These are phyloP conservation scores for Kwoniella dejecticola DNA, from an alignment of 768 basidiomycete genomes.

Conservation along the genomic window DNA sequence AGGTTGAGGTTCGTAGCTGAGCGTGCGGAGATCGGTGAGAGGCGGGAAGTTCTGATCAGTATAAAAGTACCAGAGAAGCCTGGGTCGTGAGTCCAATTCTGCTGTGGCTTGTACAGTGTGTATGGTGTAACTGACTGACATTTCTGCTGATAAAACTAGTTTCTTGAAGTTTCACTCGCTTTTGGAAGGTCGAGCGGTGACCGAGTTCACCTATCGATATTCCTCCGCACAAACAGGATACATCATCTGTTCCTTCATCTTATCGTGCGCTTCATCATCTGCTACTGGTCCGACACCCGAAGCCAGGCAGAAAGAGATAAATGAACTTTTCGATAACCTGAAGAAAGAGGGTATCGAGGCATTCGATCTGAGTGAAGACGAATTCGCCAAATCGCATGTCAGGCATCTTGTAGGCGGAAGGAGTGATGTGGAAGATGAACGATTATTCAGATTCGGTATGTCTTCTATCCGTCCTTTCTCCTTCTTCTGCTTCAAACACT, in stretches of 20 bases:
- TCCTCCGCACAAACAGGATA: constrained; percentile 69
- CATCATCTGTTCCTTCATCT: constrained; percentile 86
- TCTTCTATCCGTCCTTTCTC: constrained; percentile 14
- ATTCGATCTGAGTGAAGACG: constrained; percentile 88
- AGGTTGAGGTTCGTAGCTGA: constrained; percentile 96
- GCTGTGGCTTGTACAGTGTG: too few relatives aligned
- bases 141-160: constrained; percentile 57
- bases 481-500: background rate
- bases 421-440: constrained; percentile 73
- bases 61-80: constrained; percentile 92
- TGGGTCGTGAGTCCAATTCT: constrained; percentile 67
- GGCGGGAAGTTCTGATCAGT: constrained; percentile 86
- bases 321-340: constrained; percentile 66
- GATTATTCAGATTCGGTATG: constrained; percentile 90
- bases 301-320: constrained; percentile 54
- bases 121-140: background rate
- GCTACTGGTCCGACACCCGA: constrained; percentile 58
- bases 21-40: constrained; percentile 94
- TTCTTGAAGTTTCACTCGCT: constrained; percentile 82
- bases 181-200: constrained; percentile 87
- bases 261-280: constrained; percentile 59
- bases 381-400: constrained; percentile 90
- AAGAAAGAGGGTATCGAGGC: constrained; percentile 73
- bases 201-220: constrained; percentile 94
- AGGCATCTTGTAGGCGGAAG: constrained; percentile 94